Base-by-base conservation (phyloP, 768 basidiomycete species). In the Tephrocybe sp. region DNA sequence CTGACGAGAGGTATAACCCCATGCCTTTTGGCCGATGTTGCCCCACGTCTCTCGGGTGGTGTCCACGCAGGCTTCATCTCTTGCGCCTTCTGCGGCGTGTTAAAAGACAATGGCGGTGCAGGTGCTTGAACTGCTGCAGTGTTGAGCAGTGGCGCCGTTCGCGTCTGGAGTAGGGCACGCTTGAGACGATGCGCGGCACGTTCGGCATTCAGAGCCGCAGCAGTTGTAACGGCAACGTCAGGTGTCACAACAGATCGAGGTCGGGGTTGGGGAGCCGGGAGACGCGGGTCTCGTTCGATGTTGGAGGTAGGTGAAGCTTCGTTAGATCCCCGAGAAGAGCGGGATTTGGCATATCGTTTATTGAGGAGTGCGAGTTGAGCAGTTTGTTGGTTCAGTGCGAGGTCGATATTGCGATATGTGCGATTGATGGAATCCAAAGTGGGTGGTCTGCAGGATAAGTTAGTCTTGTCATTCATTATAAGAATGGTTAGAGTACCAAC, bases 371-470 rank as follows among this genome's bases (percentile, higher is more conserved):
- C 67, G 22, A 91, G 65, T 8, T 84, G 79, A 23, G 71, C 69
- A 1, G 72, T 70, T 64, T 87, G 84, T 56, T 86, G 82, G 34
- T 74, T 73, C 53, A 91, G 76, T 0, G 83, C 82, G 16, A 82
- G 63, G 48, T 92, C 87, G 59, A 97, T 91, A 64, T 95, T 94
- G 36, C 87, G 82, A 60, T 89, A 87, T 0, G 91, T 88, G 30
- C 90, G 80, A 58, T 87, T 84, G 63, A 96, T 80, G 1, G 88
- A 86, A 60, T 95, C 94, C 45, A 97, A 69, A 6, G 90, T 83
- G 1, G 93, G 92, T 5, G 91, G 78, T 56, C 92, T 95, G 61
- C 17, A 19, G 26, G 57, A 47, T 23, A 42, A 43, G 51, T 26
- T 48, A 39, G 41, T 40, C 6, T 19, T 22, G 51, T 32, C 35